Conservation (phyloP, 140 eudicot species). For the Eryngium alpinum region DNA sequence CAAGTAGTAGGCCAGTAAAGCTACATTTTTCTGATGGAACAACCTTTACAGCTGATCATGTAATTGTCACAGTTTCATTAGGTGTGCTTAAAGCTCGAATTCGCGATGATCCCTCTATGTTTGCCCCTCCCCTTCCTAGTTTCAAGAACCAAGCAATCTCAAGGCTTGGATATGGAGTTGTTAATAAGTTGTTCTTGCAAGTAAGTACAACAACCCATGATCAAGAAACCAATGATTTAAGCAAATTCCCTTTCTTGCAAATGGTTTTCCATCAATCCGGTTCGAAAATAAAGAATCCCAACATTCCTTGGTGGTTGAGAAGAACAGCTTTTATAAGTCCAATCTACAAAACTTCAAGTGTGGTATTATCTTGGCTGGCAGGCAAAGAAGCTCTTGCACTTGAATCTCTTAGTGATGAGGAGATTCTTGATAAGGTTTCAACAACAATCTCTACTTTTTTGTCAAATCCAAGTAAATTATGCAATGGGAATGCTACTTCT, state of each 20-base stretch:
- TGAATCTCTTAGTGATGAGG: conserved; percentile 52
- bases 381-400: conserved; percentile 80
- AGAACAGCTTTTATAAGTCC: conserved; percentile 67
- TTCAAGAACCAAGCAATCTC: conserved; percentile 56
- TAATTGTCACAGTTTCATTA: conserved; percentile 77
- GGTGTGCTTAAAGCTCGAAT: conserved; percentile 79
- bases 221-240: conserved; percentile 4
- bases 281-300: conserved; percentile 38
- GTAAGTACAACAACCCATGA: conserved; percentile 21
- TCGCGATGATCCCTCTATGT: conserved; percentile 35
- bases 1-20: conserved; percentile 51
- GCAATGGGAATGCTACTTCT: conserved; percentile 41
- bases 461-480: conserved; percentile 17
- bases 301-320: conserved; percentile 83
- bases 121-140: conserved; percentile 65
- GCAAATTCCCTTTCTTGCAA: conserved; percentile 61
- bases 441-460: conserved; percentile 51
- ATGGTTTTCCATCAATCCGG: conserved; percentile 59
- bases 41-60: conserved; percentile 64
- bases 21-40: conserved; percentile 79
- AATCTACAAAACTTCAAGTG: conserved; percentile 53
- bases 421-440: conserved; percentile 53
- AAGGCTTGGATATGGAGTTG: conserved; percentile 86
- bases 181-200: conserved; percentile 75
- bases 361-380: conserved; percentile 79